Evolutionary conservation across 2,329 filamentous ascomycete species (phyloP), one percentile per base, ranked within the genome.

Genomic region (Verticillium nubilum): DNA sequence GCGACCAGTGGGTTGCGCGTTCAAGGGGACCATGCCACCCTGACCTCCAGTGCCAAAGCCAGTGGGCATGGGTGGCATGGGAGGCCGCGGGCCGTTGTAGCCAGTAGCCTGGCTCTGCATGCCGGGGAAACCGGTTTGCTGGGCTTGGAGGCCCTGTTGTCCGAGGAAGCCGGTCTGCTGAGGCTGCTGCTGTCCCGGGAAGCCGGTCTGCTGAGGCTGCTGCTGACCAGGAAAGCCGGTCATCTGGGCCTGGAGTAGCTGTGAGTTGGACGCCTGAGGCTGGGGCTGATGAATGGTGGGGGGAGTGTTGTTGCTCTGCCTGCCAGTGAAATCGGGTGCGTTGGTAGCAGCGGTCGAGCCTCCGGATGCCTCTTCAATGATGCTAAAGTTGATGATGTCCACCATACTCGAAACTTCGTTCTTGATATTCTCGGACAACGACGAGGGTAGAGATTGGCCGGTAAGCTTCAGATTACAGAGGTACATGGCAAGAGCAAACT

Each of bases 341-440:
- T 91, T 93, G 61, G 79, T 85, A 58, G 80, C 80, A 3, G 75
- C 67, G 28, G 78, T 76, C n/a, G 82, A 74, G 23, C 82, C 75
- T 47, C 71, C 70, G 5, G 76, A 78, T 42, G 78, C 78, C 28
- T 94, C 89, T 64, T 99, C 95, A 0, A 86, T 86, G 26, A 97
- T 85, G 66, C 89, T 92, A 72, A 99, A 99, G 61, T 92, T 97
- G 70, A 99, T 99, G 59, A 99, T 99, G 71, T 99, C 95, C 47
- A 99, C 95, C 93, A 99, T 98, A 75, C 95, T 97, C 3, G 94
- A 98, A 19, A 99, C 95, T 74, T 99, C 95, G 68, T 99, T 99
- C 78, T 87, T 90, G 65, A 99, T 88, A 61, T 86, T 89, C 31
- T 97, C 92, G 0, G 95, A 95, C 10, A 99, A 80, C 5, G 71